Base-by-base conservation (phyloP, 78 protist genomes). In the Creolimax fragrantissima region DNA sequence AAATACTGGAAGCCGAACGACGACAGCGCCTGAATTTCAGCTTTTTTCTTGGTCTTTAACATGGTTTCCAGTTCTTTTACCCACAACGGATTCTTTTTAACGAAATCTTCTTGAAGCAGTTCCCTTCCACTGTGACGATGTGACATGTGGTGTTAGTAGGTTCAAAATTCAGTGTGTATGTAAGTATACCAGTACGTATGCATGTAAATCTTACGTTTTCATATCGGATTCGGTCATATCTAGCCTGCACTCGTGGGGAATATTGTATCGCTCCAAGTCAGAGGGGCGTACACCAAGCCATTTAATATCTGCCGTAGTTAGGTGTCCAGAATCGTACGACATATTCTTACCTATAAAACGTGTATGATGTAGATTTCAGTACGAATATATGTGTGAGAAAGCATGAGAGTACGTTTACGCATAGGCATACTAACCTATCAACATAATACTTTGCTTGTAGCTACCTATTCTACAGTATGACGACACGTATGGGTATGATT, bases 211-310 rank as follows among this genome's bases (percentile, higher is more conserved):
- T 32, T 95, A 93, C 36, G 93, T 88, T 89, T 89, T 84, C 37
- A 93, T 47, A 85, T 95, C 96, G 24, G 45, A n/a, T 45, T 91
- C 95, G 2, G 96, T 86, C 95, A 95, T 92, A 43, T 66, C 88
- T 11, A 95, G 93, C 6, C 95, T 90, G 92, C 96, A 95, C 85
- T 90, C 91, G 45, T 35, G 24, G 35, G 95, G 96, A 39, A 95
- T 92, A 24, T 41, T 42, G 90, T 95, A 95, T 67, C 45, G 3
- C n/a, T 94, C 88, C 42, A 94, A 81, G 32, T 92, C 94, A 2
- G 95, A 91, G 88, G 96, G 96, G 7, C 94, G 91, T 36, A 95
- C 94, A 6, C 96, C 96, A 5, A 95, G 94, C 95, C 95, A 93
- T 37, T 93, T 93, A 91, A 93, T 95, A 44, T 93, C 96, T 5